These are phyloP conservation scores for Podospora sp. DNA, from an alignment of 495 filamentous ascomycete genomes.

Conservation along the genomic window DNA sequence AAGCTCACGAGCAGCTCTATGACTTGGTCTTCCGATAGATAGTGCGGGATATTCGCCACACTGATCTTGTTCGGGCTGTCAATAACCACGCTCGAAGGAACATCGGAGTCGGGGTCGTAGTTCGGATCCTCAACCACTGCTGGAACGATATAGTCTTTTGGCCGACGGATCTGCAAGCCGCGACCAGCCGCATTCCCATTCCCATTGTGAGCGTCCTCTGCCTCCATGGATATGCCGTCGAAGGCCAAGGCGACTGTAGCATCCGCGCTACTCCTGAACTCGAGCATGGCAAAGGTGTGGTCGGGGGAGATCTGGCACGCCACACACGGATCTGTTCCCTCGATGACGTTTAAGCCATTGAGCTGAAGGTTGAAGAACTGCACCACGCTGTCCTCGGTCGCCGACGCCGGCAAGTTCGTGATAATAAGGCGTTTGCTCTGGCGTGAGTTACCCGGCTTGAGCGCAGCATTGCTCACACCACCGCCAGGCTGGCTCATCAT, in stretches of 20 bases:
- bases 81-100: constrained; percentile 76
- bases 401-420: constrained; percentile 72
- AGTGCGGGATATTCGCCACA: constrained; percentile 82
- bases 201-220: constrained; percentile 60
- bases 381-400: constrained; percentile 70
- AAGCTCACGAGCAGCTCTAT: constrained; percentile 87
- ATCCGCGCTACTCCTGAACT: constrained; percentile 86
- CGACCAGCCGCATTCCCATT: constrained; percentile 53
- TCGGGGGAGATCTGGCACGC: constrained; percentile 81
- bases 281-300: constrained; percentile 76
- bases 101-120: constrained; percentile 66
- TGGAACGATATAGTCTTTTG: constrained; percentile 97
- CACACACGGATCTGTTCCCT: constrained; percentile 82
- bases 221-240: constrained; percentile 86
- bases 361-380: constrained; percentile 96
- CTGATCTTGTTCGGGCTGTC: constrained; percentile 96
- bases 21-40: constrained; percentile 87
- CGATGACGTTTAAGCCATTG: constrained; percentile 88
- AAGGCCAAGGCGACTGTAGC: constrained; percentile 89
- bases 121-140: constrained; percentile 73
- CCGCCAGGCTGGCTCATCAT: constrained; percentile 90
- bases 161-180: constrained; percentile 82
- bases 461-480: constrained; percentile 67
- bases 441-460: constrained; percentile 89
- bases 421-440: constrained; percentile 90